Conservation (phyloP, 73 alveolate genomes). For the Symbiodinium natans region DNA sequence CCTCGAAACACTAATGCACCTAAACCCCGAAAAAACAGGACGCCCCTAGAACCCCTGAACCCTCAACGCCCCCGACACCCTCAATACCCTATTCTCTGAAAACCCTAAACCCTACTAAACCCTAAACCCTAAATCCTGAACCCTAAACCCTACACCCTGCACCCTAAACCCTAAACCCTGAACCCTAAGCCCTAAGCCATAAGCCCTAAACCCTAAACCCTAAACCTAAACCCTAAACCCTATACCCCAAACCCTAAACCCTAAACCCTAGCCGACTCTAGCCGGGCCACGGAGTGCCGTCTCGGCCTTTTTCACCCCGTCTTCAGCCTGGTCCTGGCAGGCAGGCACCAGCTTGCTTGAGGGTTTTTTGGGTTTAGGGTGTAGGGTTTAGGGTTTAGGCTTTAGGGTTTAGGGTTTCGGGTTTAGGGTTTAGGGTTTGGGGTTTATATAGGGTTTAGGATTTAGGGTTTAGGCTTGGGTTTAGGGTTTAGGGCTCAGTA, state of each 20-base stretch:
- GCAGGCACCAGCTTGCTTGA: too few relatives aligned
- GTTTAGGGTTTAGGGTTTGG: background rate
- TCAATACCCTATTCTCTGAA: too few relatives aligned
- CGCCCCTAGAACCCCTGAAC: too few relatives aligned
- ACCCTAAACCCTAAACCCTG: background rate
- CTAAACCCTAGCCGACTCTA: background rate
- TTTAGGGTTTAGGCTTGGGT: too few relatives aligned
- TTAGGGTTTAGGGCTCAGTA: too few relatives aligned
- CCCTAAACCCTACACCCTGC: background rate
- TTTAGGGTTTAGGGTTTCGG: background rate
- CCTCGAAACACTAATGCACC: too few relatives aligned
- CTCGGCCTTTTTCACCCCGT: slow-evolving; percentile 40
- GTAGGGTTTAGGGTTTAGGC: background rate
- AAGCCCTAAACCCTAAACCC: background rate
- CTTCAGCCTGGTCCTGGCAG: slow-evolving; percentile 45
- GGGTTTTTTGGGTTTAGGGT: background rate
- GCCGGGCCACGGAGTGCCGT: slow-evolving; percentile 7
- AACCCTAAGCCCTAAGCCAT: too few relatives aligned
- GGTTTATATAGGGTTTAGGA: background rate
- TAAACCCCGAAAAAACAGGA: too few relatives aligned
- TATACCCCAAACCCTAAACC: background rate
- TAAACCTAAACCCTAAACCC: background rate
- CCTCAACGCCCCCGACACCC: too few relatives aligned
- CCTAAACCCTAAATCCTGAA: background rate
- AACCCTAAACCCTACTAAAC: background rate